Conservation (phyloP, 495 filamentous ascomycete genomes). For the Aspergillus kassunensis region DNA sequence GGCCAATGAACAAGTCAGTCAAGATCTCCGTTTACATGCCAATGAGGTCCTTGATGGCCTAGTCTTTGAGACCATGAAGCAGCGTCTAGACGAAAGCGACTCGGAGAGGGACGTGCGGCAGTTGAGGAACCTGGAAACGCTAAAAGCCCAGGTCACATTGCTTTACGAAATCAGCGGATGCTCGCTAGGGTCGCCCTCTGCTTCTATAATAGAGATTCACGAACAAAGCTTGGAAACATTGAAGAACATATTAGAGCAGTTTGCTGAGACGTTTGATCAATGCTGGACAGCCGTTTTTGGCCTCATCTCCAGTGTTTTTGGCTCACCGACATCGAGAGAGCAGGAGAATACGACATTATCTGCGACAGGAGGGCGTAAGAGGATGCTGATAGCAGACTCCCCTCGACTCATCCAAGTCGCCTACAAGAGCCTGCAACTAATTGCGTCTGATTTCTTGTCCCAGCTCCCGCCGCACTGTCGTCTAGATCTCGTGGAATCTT, state of each 20-base stretch:
- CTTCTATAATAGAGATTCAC: constrained; percentile 75
- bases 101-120: constrained; percentile 53
- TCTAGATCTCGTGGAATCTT: constrained; percentile 77
- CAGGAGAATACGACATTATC: constrained; percentile 14
- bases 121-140: constrained; percentile 62
- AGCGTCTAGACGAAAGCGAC: constrained; percentile 26
- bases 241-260: constrained; percentile 79
- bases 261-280: constrained; percentile 72
- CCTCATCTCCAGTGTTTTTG: constrained; percentile 80
- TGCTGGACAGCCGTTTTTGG: constrained; percentile 86
- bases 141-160: constrained; percentile 52
- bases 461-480: constrained; percentile 75
- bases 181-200: constrained; percentile 27
- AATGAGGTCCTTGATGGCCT: constrained; percentile 72
- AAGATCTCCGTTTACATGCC: constrained; percentile 64
- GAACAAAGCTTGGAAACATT: constrained; percentile 75
- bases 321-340: constrained; percentile 31
- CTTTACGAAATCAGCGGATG: constrained; percentile 40
- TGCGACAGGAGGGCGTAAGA: constrained; percentile 19
- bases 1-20: constrained; percentile 48
- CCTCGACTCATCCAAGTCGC: constrained; percentile 74
- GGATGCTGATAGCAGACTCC: constrained; percentile 51
- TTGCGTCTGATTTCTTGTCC: constrained; percentile 89
- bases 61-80: constrained; percentile 50
- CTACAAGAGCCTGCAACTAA: constrained; percentile 83